Evolutionary conservation across 2,329 filamentous ascomycete species (phyloP), one percentile per base, ranked within the genome.

Genomic region (Sporothrix mexicana): DNA sequence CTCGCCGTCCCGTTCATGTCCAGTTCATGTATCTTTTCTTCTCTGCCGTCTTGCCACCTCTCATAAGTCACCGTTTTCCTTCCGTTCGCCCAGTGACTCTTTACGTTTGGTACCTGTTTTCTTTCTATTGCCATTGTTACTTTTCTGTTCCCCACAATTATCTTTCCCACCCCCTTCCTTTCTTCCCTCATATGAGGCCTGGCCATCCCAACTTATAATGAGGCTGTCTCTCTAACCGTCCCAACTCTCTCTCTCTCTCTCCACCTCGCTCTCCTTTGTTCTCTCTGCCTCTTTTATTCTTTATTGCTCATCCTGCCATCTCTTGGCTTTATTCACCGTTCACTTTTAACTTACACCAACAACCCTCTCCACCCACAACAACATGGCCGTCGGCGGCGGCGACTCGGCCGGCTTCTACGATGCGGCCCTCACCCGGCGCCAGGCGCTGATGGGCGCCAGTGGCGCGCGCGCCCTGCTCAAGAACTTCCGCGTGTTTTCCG

Each of bases 401-500:
- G 30, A 51, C 23, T 25, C 45, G 3, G 69, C 49, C 59, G 69
- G 36, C 25, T 71, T 74, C 30, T 86, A 87, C 75, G 85, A 88
- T 84, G 86, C 84, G 23, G 87, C 87, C 20, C 79, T 88, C 13
- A 77, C 82, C 55, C 83, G 85, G 70, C 85, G 86, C 10, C 82
- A 88, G 79, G 83, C 83, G 53, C 81, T 89, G 41, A 88, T 87
- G 84, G 86, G 86, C 70, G 81, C 81, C 2, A 85, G 83, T 75
- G 87, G 87, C 3, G 84, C 86, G 0, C 77, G 80, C 20, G 87
- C 86, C 13, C 79, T 90, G 59, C 78, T 89, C 15, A 89, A 88
- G 79, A 91, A 90, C 77, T 85, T 85, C 77, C 73, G 69, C 59
- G 88, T 91, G 17, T 88, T 89, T 75, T 82, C 85, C n/a, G 85